Percentiles rank a stretch among this genome's conserved stretches.
Evolutionary conservation across 1,139 yeast genomes (phyloP).

Genomic region (Meyerozyma athensensis): DNA sequence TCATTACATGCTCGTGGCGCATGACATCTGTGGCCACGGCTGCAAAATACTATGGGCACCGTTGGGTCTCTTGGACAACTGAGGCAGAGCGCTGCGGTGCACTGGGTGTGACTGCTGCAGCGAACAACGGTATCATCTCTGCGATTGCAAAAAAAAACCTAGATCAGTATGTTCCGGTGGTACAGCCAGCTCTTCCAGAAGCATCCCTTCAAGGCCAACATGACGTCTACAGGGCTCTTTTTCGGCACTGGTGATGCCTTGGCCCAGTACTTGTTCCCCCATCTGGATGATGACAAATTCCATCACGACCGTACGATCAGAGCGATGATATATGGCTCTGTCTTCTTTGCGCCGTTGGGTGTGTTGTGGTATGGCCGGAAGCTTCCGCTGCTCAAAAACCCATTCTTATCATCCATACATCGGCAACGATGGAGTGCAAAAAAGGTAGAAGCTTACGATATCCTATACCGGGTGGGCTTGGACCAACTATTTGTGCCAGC

Average conservation of each 20-base stretch:
- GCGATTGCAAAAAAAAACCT: not conserved
- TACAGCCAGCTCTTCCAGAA: slow-evolving; percentile 39
- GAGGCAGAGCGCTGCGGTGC: too few relatives aligned
- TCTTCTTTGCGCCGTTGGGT: slow-evolving; percentile 75
- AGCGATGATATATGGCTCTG: slow-evolving; percentile 68
- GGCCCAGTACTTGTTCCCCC: slow-evolving; percentile 61
- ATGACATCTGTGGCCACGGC: not conserved
- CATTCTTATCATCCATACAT: slow-evolving; percentile 22
- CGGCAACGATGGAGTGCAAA: slow-evolving; percentile 12
- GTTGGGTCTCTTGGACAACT: too few relatives aligned
- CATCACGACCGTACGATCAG: slow-evolving; percentile 53
- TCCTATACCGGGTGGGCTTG: slow-evolving; percentile 29
- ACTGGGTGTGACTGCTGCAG: not conserved
- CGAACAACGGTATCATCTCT: not conserved
- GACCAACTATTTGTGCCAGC: slow-evolving; percentile 35
- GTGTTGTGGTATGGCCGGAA: slow-evolving; percentile 61
- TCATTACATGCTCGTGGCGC: not conserved
- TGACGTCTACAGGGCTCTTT: slow-evolving; percentile 52
- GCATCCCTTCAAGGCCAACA: slow-evolving; percentile 52
- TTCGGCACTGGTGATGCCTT: slow-evolving; percentile 73
- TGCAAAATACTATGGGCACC: too few relatives aligned
- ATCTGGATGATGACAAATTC: slow-evolving; percentile 19
- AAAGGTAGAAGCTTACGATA: slow-evolving; percentile 23
- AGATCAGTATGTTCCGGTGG: slow-evolving; percentile 24
- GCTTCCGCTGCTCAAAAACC: slow-evolving; percentile 47